Percentiles rank a stretch among this genome's conserved stretches.
These are phyloP conservation scores for Lactarius akahatsu DNA, from an alignment of 768 basidiomycete genomes.

Conservation along the genomic window DNA sequence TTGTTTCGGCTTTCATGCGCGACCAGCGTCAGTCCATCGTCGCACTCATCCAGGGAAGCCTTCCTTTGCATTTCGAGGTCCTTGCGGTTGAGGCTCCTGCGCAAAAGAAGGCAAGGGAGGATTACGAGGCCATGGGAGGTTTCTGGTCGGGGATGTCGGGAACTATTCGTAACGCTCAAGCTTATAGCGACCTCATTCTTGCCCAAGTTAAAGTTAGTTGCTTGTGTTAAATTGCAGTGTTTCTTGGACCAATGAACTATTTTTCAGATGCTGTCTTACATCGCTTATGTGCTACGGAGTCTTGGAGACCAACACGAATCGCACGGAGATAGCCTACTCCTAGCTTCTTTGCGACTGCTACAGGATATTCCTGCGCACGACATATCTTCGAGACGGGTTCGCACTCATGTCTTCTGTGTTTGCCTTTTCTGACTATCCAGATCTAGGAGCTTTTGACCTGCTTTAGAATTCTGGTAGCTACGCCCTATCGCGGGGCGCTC, in stretches of 20 bases:
- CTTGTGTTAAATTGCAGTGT: neutral
- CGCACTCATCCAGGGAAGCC: conserved; percentile 64
- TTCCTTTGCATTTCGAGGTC: conserved; percentile 77
- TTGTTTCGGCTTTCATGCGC: conserved; percentile 88
- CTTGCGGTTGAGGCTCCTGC: conserved; percentile 78
- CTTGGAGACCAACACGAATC: conserved; percentile 60
- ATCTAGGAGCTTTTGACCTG: conserved; percentile 87
- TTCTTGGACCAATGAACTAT: neutral
- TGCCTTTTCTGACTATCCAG: conserved; percentile 7
- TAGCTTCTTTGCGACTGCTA: conserved; percentile 79
- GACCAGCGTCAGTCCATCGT: conserved; percentile 65
- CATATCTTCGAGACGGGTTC: conserved; percentile 76
- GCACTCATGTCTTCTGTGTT: conserved; percentile 16
- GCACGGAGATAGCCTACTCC: conserved; percentile 78
- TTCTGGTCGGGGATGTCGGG: conserved; percentile 82
- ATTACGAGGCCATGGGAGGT: conserved; percentile 77
- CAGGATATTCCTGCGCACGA: conserved; percentile 92
- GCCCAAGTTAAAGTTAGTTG: conserved; percentile 84
- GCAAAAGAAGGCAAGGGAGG: conserved; percentile 72
- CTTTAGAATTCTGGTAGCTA: conserved; percentile 83
- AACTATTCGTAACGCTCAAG: conserved; percentile 64
- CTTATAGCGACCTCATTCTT: conserved; percentile 81
- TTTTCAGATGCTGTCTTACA: conserved; percentile 79
- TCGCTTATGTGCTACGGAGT: conserved; percentile 85
- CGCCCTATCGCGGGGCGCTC: conserved; percentile 73